Evolutionary conservation across 208 protist genomes (phyloP).

Genomic region (Phytomonas francai): DNA sequence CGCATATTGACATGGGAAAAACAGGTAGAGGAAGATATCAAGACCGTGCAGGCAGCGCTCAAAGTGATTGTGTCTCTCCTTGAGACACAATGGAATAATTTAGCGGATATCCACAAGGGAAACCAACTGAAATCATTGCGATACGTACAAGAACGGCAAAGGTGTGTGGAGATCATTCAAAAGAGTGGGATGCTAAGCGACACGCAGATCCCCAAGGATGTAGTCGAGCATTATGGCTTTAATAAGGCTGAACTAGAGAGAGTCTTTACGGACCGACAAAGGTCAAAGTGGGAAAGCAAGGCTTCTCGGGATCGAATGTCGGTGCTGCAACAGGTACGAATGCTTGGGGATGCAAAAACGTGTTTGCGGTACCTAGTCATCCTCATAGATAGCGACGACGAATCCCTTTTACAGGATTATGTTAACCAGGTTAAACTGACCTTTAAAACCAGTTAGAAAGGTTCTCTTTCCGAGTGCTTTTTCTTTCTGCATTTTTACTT

Average conservation of each 20-base stretch:
- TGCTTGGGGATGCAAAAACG: conserved; percentile 74
- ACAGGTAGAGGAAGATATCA: conserved; percentile 39
- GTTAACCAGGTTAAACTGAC: conserved; percentile 51
- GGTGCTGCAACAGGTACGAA: conserved; percentile 42
- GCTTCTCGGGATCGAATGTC: conserved; percentile 29
- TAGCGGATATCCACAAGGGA: conserved; percentile 16
- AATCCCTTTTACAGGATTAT: conserved; percentile 56
- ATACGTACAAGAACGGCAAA: conserved; percentile 48
- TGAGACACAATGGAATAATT: conserved; percentile 29
- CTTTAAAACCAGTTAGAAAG: not conserved
- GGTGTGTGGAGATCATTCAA: conserved; percentile 49
- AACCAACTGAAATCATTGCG: conserved; percentile 27
- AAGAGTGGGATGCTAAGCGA: conserved; percentile 69
- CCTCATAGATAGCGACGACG: conserved; percentile 45
- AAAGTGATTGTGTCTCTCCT: conserved; percentile 54
- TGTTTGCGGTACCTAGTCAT: conserved; percentile 63
- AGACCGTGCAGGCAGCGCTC: conserved; percentile 53
- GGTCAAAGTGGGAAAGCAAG: not conserved
- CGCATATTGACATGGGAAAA: conserved; percentile 29
- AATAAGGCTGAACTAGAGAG: conserved; percentile 38
- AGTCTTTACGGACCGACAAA: conserved; percentile 4
- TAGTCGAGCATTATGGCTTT: conserved; percentile 55
- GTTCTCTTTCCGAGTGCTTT: not conserved
- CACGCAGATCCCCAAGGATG: conserved; percentile 55
- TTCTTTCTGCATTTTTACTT: not conserved